Percentiles rank a stretch among this genome's conserved stretches.
Evolutionary conservation across 1,284 basidiomycete genomes (phyloP).

Genomic region (Papiliotrema laurentii): DNA sequence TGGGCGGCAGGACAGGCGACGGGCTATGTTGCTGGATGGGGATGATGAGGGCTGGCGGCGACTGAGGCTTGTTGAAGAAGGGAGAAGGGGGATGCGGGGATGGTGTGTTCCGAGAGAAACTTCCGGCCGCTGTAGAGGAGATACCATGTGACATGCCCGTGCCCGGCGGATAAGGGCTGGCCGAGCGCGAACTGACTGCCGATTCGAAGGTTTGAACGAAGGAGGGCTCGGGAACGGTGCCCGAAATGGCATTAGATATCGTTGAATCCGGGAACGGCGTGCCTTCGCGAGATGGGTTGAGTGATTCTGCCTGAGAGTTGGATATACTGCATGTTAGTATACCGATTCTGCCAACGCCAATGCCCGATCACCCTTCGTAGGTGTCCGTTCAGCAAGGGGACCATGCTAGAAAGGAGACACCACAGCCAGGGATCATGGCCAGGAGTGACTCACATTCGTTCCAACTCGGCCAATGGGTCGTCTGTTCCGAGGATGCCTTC

Average conservation of each 20-base stretch:
- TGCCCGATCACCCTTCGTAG: not conserved
- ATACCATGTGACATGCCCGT: not conserved
- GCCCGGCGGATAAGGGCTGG: not conserved
- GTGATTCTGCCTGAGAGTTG: constrained; percentile 1
- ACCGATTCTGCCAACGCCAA: not conserved
- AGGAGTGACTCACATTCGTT: constrained; percentile 37
- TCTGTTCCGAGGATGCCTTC: constrained; percentile 16
- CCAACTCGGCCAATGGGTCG: constrained; percentile 29
- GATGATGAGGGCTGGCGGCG: constrained; percentile 46
- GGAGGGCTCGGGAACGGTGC: not conserved
- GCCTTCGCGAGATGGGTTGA: constrained; percentile 7
- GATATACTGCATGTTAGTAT: not conserved
- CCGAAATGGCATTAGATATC: not conserved
- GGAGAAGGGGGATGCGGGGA: constrained; percentile 27
- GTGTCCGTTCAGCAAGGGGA: not conserved
- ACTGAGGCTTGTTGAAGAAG: constrained; percentile 43
- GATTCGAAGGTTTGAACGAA: constrained; percentile 4
- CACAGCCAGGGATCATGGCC: not conserved
- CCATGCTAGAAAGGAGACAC: not conserved
- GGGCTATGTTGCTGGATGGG: constrained; percentile 28
- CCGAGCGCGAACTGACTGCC: constrained; percentile 3
- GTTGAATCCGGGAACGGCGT: constrained; percentile 8
- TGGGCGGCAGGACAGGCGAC: constrained; percentile 35
- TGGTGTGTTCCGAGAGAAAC: constrained; percentile 13
- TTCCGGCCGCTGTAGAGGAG: constrained; percentile 15